Percentiles rank a stretch among this genome's conserved stretches.
Conservation (phyloP, 495 filamentous ascomycete genomes). For the Penicillium herquei region DNA sequence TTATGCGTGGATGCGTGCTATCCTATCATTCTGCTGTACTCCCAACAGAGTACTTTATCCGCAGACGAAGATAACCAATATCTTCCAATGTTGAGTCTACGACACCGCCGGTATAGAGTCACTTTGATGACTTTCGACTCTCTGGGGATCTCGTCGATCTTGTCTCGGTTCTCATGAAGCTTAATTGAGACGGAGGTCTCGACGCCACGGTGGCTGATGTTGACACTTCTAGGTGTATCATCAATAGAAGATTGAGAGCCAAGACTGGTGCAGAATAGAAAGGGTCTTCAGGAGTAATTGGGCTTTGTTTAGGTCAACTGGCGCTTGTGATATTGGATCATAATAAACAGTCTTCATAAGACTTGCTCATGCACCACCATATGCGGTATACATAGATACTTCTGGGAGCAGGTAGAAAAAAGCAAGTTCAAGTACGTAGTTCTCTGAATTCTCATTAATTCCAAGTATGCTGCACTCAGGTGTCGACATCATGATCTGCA, state of each 20-base stretch:
- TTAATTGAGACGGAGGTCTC: slow-evolving; percentile 15
- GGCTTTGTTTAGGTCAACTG: too few species aligned
- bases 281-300: not conserved
- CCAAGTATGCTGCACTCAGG: slow-evolving; percentile 7
- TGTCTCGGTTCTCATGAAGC: slow-evolving; percentile 28
- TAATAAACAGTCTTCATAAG: too few species aligned
- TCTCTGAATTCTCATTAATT: not conserved
- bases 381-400: too few species aligned
- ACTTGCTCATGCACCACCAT: too few species aligned
- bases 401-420: too few species aligned
- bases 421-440: not conserved
- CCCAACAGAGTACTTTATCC: too few species aligned
- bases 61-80: too few species aligned
- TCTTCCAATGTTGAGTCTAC: too few species aligned
- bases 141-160: slow-evolving; percentile 16
- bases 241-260: not conserved
- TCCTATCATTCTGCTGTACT: too few species aligned
- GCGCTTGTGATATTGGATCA: too few species aligned
- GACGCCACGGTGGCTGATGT: slow-evolving; percentile 13
- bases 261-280: not conserved
- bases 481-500: slow-evolving; percentile 31
- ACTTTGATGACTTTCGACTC: not conserved
- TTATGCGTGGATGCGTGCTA: too few species aligned
- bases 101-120: too few species aligned
- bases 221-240: not conserved